Base-by-base conservation (phyloP, 164 flowering plant genomes). In the Taxillus chinensis region DNA sequence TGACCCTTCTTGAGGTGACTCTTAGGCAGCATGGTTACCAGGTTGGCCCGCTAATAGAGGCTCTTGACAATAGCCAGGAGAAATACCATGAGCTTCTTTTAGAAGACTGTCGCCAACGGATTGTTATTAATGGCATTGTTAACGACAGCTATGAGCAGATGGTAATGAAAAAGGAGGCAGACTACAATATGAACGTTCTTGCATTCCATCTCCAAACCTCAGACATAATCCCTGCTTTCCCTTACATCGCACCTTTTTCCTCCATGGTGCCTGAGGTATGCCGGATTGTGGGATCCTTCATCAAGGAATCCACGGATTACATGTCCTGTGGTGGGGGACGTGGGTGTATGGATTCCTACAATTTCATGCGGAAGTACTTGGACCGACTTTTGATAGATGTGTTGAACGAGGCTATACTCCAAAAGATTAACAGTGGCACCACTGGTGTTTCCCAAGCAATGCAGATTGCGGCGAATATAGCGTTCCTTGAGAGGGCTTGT, bases 201-300 rank as follows among this genome's bases (percentile, higher is more conserved):
- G 58, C 58, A 7, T 55, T 55, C 38, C 39, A 55, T 7, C 58
- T 55, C 58, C 58, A 55, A 38, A 55, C 58, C 8, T 8, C 37
- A 5, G 58, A 17, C 5, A 38, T 55, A 38, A 38, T 38, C 9
- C 58, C 58, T 3, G 58, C 38, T 16, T 38, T 55, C 58, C 58
- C 58, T 6, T 55, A 55, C 58, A 55, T 55, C 13, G 40, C 58
- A 17, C 58, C 58, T 3, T 55, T 55, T 38, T 55, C 58, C 27
- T 8, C 58, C 27, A 55, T 55, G 58, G 40, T 55, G 38, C 58
- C 58, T 3, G 58, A 17, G 8, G 40, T 13, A 8, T 55, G 58
- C 16, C 8, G 37, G 8, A 55, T 55, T 38, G 58, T 55, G 8
- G 39, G 11, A 5, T 55, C 58, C 58, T 55, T 55, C 38, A 55